Conservation (phyloP, 768 basidiomycete species). For the Russula sp. region DNA sequence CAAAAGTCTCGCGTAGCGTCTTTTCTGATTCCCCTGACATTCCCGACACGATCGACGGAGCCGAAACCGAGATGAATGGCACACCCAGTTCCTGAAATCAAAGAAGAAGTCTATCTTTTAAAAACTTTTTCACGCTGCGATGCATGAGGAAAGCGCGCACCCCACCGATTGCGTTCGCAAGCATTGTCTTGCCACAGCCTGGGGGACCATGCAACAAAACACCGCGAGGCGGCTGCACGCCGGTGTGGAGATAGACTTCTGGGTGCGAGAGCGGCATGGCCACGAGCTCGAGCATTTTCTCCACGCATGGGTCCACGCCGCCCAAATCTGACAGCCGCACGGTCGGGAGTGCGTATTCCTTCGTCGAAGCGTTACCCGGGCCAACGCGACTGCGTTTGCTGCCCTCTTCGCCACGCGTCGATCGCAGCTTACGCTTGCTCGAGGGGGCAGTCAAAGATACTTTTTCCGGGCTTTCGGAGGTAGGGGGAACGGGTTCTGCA, state of each 20-base stretch:
- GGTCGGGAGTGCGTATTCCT: conserved; percentile 66
- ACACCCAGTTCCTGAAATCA: conserved; percentile 77
- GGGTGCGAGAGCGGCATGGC: conserved; percentile 94
- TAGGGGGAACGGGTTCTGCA: conserved; percentile 1
- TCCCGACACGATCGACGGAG: conserved; percentile 92
- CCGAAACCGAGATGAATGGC: conserved; percentile 91
- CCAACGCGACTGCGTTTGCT: conserved; percentile 45
- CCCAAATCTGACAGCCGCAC: conserved; percentile 80
- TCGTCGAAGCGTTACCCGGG: conserved; percentile 36
- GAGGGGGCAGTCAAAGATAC: conserved; percentile 24
- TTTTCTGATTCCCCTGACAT: conserved; percentile 99
- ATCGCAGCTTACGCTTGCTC: conserved; percentile 59
- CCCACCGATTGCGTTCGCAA: conserved; percentile 93
- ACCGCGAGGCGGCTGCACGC: conserved; percentile 86
- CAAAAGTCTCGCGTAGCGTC: conserved; percentile 91
- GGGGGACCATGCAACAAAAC: conserved; percentile 93
- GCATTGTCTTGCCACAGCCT: conserved; percentile 92
- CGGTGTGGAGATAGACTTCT: conserved; percentile 90
- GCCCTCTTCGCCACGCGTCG: conserved; percentile 45
- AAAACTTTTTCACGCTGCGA: neutral
- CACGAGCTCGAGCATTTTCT: conserved; percentile 93
- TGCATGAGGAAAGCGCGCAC: conserved; percentile 37
- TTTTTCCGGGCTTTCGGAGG: conserved; percentile 5
- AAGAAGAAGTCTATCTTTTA: neutral
- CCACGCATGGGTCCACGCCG: conserved; percentile 77